Conservation (phyloP, 768 basidiomycete genomes). For the Tricholoma flavovirens region DNA sequence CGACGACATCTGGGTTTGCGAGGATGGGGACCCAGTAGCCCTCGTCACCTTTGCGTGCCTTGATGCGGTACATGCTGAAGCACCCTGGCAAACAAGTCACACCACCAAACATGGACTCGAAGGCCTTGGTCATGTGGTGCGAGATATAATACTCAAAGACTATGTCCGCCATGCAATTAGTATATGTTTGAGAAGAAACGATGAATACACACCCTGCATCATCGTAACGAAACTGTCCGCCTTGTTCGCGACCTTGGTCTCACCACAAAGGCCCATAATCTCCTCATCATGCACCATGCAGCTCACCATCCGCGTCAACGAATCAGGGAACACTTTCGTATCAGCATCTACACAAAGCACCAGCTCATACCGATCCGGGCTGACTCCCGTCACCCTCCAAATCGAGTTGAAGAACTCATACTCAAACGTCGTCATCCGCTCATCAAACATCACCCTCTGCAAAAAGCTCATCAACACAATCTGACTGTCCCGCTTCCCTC, state of each 20-base stretch:
- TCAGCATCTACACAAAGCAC: slow-evolving; percentile 96
- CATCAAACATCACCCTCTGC: slow-evolving; percentile 99
- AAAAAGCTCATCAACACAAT: slow-evolving; percentile 97
- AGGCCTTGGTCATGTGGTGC: slow-evolving; percentile 97
- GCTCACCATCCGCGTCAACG: slow-evolving; percentile 89
- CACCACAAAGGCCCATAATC: slow-evolving; percentile 98
- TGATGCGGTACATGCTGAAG: slow-evolving; percentile 99
- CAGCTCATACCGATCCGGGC: slow-evolving; percentile 92
- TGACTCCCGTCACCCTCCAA: slow-evolving; percentile 93
- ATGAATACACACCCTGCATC: slow-evolving; percentile 88
- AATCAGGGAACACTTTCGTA: slow-evolving; percentile 99
- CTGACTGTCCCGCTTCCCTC: slow-evolving; percentile 98
- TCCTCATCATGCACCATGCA: slow-evolving; percentile 97
- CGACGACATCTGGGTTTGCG: slow-evolving; percentile 97
- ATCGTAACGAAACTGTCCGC: slow-evolving; percentile 98
- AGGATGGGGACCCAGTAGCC: slow-evolving; percentile 99
- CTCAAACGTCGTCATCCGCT: slow-evolving; percentile 99
- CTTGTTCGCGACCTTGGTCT: slow-evolving; percentile 99
- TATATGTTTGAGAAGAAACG: background rate
- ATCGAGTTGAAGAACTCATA: slow-evolving; percentile 99
- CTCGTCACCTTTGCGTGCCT: slow-evolving; percentile 92
- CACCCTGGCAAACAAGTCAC: slow-evolving; percentile 99
- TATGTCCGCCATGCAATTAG: slow-evolving; percentile 28
- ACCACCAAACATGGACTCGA: slow-evolving; percentile 99
- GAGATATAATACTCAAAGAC: slow-evolving; percentile 99